Base-by-base conservation (phyloP, 129 eudicot species). In the Flaveria bidentis region DNA sequence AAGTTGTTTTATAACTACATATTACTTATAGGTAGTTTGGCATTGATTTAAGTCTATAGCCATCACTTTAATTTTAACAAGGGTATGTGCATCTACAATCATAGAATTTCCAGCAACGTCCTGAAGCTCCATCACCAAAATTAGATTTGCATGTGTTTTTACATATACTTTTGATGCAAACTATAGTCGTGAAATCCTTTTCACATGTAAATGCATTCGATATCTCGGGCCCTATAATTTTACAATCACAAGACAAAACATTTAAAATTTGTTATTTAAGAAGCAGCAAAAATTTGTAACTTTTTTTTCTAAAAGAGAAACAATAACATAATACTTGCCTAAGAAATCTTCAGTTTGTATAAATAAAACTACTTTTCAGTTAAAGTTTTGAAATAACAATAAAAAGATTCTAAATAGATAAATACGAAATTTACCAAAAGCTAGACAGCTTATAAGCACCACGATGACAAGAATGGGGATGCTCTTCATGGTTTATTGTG, bases 81-180 rank as follows among this genome's bases (percentile, higher is more conserved):
- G 67, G 36, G 67, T 61, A 61, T 12, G 41, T 25, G 42, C 67
- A 61, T 61, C 18, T 61, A 11, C 67, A 61, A 25, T 61, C 41
- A 61, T 25, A 74, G 23, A 74, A 44, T 30, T 12, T 73, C n/a
- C 9, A 6, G 16, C 74, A 70, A 1, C 25, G 3, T 70, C 25
- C 74, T 1, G 23, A 12, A 69, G 74, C 60, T 47, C 44, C 46
- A 9, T 2, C 39, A 23, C 74, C 42, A 30, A 23, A 49, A 28
- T 49, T 36, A 5, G 41, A 23, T 69, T 13, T 46, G 50, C 73
- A 69, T 46, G 73, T 69, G 55, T 69, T 69, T 42, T 22, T 69
- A 46, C 73, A 69, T 22, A 26, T 6, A 46, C 53, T 22, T 15
- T 14, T 8, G 20, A 3, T 10, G 57, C 57, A 69, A 47, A 46